These are phyloP conservation scores for Pseudogymnoascus sp. DNA, from an alignment of 2,329 filamentous ascomycete species.

Conservation along the genomic window DNA sequence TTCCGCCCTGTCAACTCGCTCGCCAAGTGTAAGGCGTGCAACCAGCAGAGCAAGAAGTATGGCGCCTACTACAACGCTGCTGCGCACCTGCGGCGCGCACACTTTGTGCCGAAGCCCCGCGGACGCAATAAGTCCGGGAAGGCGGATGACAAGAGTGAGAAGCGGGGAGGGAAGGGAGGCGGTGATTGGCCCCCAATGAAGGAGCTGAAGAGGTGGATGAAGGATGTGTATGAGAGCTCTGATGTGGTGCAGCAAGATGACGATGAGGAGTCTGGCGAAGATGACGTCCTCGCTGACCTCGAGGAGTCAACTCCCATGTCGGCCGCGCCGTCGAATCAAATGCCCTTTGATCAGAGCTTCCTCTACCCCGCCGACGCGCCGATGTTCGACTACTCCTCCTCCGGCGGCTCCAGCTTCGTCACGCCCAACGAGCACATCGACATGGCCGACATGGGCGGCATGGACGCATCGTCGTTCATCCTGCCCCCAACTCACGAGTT, in stretches of 20 bases:
- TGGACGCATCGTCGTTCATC: no score
- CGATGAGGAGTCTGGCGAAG: conserved; percentile 28
- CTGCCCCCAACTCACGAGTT: no score
- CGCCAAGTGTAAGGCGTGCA: conserved; percentile 75
- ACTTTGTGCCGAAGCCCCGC: conserved; percentile 64
- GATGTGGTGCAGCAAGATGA: conserved; percentile 25
- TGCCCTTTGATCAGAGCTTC: background rate
- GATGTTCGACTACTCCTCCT: background rate
- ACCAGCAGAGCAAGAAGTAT: conserved; percentile 73
- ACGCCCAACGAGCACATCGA: background rate
- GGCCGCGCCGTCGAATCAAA: background rate
- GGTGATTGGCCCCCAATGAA: conserved; percentile 59
- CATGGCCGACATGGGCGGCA: background rate
- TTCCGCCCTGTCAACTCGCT: conserved; percentile 56
- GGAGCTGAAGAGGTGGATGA: conserved; percentile 55
- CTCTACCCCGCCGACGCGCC: background rate
- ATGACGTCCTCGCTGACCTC: conserved; percentile 25
- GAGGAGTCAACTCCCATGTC: background rate
- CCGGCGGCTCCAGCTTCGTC: background rate
- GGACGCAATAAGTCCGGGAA: conserved; percentile 33
- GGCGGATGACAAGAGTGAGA: conserved; percentile 31
- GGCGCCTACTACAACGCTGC: conserved; percentile 92
- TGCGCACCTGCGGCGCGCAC: conserved; percentile 77
- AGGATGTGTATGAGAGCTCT: conserved; percentile 36
- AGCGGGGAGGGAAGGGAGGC: conserved; percentile 39